Evolutionary conservation across 805 yeast genomes (phyloP).

Genomic region (Hanseniaspora singularis): DNA sequence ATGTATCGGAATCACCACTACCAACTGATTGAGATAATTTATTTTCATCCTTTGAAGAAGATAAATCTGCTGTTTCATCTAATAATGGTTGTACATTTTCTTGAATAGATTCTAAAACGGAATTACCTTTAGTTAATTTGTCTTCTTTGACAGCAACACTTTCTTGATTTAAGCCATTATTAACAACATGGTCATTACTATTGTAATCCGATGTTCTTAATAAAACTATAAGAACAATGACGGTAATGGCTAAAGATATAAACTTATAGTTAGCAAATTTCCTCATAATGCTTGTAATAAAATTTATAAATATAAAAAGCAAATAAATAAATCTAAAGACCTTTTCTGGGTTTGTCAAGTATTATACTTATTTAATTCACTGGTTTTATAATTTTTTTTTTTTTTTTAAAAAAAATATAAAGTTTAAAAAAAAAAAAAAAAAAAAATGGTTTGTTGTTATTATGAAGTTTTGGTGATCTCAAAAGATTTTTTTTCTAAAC

Average conservation of each 20-base stretch:
- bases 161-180: not conserved
- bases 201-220: slow-evolving; percentile 12
- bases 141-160: not conserved
- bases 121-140: not conserved
- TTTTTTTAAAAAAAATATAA: too few relatives aligned
- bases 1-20: too few relatives aligned
- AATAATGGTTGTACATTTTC: slow-evolving; percentile 7
- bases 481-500: too few relatives aligned
- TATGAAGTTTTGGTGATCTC: too few relatives aligned
- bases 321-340: not conserved
- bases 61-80: not conserved
- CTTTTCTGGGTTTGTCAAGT: too few relatives aligned
- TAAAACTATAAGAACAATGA: slow-evolving; percentile 9
- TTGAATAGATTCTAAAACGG: not conserved
- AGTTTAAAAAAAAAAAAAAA: too few relatives aligned
- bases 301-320: not conserved
- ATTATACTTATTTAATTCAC: too few relatives aligned
- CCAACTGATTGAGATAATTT: too few relatives aligned
- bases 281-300: slow-evolving; percentile 2
- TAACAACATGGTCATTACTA: not conserved
- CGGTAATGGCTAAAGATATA: slow-evolving; percentile 13
- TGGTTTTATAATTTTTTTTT: too few relatives aligned
- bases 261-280: slow-evolving; percentile 13
- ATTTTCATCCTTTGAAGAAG: too few relatives aligned
- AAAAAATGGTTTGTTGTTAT: too few relatives aligned